Conservation (phyloP, 2,329 filamentous ascomycete genomes). For the Sphaceloma murrayae region DNA sequence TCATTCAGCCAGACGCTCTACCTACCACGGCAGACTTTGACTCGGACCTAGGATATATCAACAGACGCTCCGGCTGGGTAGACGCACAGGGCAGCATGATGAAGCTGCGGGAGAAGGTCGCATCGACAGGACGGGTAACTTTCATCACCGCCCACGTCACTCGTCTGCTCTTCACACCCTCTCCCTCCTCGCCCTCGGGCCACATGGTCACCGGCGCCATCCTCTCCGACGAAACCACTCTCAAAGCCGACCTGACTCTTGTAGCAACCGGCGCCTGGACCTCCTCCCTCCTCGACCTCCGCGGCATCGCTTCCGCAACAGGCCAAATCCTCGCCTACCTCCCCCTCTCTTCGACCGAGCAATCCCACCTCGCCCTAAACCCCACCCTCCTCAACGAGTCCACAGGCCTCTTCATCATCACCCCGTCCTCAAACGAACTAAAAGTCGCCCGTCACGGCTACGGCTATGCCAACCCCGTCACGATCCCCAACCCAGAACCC, state of each 20-base stretch:
- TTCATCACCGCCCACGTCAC: constrained; percentile 43
- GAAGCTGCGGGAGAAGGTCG: constrained; percentile 49
- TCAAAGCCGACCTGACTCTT: constrained; percentile 63
- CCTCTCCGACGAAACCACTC: constrained; percentile 40
- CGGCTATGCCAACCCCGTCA: constrained; percentile 40
- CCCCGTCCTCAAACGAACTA: constrained; percentile 43
- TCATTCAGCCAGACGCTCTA: constrained; percentile 17
- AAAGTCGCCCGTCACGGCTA: constrained; percentile 44
- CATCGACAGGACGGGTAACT: constrained; percentile 43
- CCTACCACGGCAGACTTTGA: constrained; percentile 15
- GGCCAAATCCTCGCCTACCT: constrained; percentile 76
- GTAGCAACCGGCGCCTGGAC: constrained; percentile 87
- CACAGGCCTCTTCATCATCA: constrained; percentile 65
- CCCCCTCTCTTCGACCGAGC: constrained; percentile 61
- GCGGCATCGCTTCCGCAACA: constrained; percentile 66
- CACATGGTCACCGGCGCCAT: constrained; percentile 48
- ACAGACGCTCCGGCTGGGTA: constrained; percentile 68
- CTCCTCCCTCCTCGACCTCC: constrained; percentile 63
- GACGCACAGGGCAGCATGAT: constrained; percentile 63
- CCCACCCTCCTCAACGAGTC: constrained; percentile 66
- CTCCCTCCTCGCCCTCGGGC: constrained; percentile 5
- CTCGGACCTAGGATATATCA: constrained; percentile 62
- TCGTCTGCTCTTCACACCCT: constrained; percentile 32
- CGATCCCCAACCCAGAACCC: constrained; percentile 39
- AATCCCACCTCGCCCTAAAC: constrained; percentile 51